These are phyloP conservation scores for Phytophthora nicotianae DNA, from an alignment of 352 stramenopile genomes.

Conservation along the genomic window DNA sequence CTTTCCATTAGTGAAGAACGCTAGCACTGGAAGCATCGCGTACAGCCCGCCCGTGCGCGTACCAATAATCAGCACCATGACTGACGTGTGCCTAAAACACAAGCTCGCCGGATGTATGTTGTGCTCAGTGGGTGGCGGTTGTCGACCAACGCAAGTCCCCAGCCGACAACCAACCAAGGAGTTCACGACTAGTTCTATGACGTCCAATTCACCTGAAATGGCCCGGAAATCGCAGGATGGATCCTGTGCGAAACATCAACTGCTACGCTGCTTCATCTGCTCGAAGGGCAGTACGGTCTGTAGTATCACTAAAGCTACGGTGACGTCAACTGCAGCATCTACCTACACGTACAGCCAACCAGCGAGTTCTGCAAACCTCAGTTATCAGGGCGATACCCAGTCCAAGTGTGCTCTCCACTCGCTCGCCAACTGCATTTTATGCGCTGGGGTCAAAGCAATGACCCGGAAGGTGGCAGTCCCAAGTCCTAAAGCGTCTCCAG, in stretches of 20 bases:
- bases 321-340: slow-evolving; percentile 1
- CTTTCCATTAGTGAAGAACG: slow-evolving; percentile 15
- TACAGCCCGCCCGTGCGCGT: slow-evolving; percentile 3
- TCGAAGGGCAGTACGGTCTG: slow-evolving; percentile 34
- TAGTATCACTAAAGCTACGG: not conserved
- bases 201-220: not conserved
- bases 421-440: slow-evolving; percentile 78
- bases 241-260: slow-evolving; percentile 54
- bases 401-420: slow-evolving; percentile 58
- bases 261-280: slow-evolving; percentile 74
- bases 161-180: not conserved
- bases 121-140: slow-evolving; percentile 42
- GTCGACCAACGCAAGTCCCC: slow-evolving; percentile 4
- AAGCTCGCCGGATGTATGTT: slow-evolving; percentile 69
- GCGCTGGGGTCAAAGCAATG: slow-evolving; percentile 43
- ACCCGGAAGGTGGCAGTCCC: slow-evolving; percentile 25
- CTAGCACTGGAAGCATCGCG: slow-evolving; percentile 7
- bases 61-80: not conserved
- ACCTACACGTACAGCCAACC: slow-evolving; percentile 5
- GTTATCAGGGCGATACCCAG: slow-evolving; percentile 5
- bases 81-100: slow-evolving; percentile 52
- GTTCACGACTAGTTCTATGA: not conserved
- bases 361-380: not conserved
- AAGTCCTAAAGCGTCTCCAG: slow-evolving; percentile 14
- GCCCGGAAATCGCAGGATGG: slow-evolving; percentile 18